These are phyloP conservation scores for Crithidia sp. DNA, from an alignment of 208 protist genomes.

Conservation along the genomic window DNA sequence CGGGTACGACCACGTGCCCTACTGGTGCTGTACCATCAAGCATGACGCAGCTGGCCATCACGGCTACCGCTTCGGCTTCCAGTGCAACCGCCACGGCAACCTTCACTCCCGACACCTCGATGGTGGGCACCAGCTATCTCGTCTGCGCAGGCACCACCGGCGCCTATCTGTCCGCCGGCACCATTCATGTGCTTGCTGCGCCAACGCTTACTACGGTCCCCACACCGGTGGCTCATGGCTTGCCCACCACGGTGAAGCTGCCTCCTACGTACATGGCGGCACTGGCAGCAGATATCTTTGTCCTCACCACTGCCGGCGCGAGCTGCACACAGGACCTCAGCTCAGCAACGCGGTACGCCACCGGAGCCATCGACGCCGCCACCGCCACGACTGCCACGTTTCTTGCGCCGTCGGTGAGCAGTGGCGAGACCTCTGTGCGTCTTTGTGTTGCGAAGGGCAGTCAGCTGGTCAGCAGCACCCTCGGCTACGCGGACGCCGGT, in stretches of 20 bases:
- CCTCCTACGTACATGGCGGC: constrained; percentile 18
- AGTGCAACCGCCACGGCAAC: constrained; percentile 23
- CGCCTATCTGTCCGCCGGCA: constrained; percentile 36
- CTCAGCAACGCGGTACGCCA: constrained; percentile 14
- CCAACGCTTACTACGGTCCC: constrained; percentile 31
- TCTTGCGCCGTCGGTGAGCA: constrained; percentile 11
- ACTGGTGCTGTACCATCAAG: constrained; percentile 2
- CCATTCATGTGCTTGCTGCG: constrained; percentile 31
- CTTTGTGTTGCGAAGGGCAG: constrained; percentile 31
- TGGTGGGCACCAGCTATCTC: constrained; percentile 26
- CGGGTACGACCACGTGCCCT: constrained; percentile 8
- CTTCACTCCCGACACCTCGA: constrained; percentile 24
- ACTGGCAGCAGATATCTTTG: constrained; percentile 36
- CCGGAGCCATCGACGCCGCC: constrained; percentile 32
- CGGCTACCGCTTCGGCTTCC: background rate
- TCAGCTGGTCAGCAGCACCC: constrained; percentile 25
- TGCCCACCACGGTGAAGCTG: constrained; percentile 46
- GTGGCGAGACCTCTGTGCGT: background rate
- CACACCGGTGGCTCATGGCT: constrained; percentile 20
- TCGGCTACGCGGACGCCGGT: constrained; percentile 53
- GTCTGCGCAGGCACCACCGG: constrained; percentile 40
- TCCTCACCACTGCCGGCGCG: constrained; percentile 21
- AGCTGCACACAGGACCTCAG: constrained; percentile 37
- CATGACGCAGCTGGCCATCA: constrained; percentile 24
- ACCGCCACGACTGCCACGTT: constrained; percentile 32